Base-by-base conservation (phyloP, 2,329 filamentous ascomycete genomes). In the Cladophialophora yegresii region DNA sequence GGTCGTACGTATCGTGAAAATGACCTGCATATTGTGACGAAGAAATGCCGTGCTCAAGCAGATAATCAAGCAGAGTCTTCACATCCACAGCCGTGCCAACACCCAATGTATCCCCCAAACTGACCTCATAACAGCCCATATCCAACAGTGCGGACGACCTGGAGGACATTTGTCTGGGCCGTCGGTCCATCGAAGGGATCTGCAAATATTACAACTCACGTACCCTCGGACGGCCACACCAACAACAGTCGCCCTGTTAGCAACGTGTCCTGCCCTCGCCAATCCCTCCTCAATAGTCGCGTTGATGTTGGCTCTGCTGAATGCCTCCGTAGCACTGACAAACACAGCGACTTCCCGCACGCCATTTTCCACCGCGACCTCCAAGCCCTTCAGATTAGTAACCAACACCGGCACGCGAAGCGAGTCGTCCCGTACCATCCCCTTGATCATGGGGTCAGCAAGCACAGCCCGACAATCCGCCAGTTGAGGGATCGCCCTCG, bases 51-150 rank as follows among this genome's bases (percentile, higher is more conserved):
- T 74, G 68, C 1, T 69, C 51, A 0, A 71, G 61, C 3, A 80
- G 71, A 51, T 75, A 74, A 3, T 64, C 57, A 8, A 80, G 54
- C 1, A 80, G 69, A 5, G 62, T 67, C 22, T 68, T 71, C 1
- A 77, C 75, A 22, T 75, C 71, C 12, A 63, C 70, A 51, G 74
- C 73, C 57, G 91, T 96, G 33, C 92, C 93, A 84, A 96, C 92
- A 20, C 93, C 93, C 0, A 92, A 93, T 0, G 93, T 97, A 73
- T 96, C 93, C 6, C 92, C 92, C 0, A 96, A 84, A 1, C 90
- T 90, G 70, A 97, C 92, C 81, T 96, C 92, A 73, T 96, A 91
- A 22, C 91, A 93, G 20, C 93, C 93, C 82, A 93, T 90, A 73
- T 93, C 90, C 1, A 96, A 82, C 55, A 96, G 78, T 72, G 81